phyloP scores from a whole-genome alignment of 345 rosid species.

The Corymbia maculata region DNA sequence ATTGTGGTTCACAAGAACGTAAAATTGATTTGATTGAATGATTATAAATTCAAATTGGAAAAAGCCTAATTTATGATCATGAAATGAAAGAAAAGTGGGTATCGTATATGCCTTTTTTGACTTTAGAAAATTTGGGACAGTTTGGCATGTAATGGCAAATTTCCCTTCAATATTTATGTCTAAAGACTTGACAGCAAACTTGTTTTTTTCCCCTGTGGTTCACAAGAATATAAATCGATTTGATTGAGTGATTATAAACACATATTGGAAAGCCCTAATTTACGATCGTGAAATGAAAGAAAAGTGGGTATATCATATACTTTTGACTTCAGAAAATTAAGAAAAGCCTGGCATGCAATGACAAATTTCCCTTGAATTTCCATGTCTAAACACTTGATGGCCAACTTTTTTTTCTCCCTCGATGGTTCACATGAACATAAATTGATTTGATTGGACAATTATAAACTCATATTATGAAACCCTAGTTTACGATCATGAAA shows the following conservation, averaged over 20 bases:
- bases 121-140: neutral
- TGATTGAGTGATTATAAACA: neutral
- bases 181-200: neutral
- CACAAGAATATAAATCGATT: neutral
- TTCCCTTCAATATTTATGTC: neutral
- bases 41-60: fast-evolving
- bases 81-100: neutral
- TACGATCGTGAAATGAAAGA: neutral
- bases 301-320: neutral
- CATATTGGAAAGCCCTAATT: neutral
- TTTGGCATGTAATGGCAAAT: neutral
- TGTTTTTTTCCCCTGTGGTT: neutral
- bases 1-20: neutral
- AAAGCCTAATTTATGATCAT: neutral
- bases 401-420: neutral
- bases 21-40: neutral
- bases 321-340: neutral
- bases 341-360: neutral
- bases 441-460: neutral
- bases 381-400: neutral
- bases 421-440: neutral
- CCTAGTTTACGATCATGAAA: neutral
- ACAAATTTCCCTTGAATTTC: neutral
- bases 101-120: neutral
- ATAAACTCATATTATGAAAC: neutral